Base-by-base conservation (phyloP, 495 filamentous ascomycete species). In the Xylaria curta region DNA sequence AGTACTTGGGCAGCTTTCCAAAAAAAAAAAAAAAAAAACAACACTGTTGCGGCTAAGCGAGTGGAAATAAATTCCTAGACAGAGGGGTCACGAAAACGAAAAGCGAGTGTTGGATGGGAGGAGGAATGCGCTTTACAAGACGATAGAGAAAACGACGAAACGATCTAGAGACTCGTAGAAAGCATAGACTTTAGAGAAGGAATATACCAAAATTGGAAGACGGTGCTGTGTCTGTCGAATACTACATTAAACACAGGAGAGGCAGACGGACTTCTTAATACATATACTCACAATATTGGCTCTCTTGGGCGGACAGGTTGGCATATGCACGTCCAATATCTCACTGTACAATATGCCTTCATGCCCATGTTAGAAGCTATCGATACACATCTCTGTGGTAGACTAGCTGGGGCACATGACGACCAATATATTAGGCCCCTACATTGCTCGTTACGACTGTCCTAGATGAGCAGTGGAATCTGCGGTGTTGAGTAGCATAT, bases 391-490 rank as follows among this genome's bases (percentile, higher is more conserved):
- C 47, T 24, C 4, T 38, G 31, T 56, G 19, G 10, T 13, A 12
- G 10, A 51, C 10, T 31, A 19, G n/a, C 17, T 17, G 21, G 42
- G 33, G 6, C 19, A 17, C 1, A 12, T 9, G 10, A 40, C 1
- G 19, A 49, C 9, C 49, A 31, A 68, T 68, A 40, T 59, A 68
- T 68, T 8, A 40, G 36, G 53, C 33, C 65, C 65, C 66, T 68
- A 36, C 66, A 68, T 68, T 10, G 38, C 66, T 60, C 53, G n/a
- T 8, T n/a, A n/a, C n/a, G n/a, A n/a, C n/a, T n/a, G n/a, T n/a
- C 1, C 61, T 15, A 33, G 49, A 21, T 2, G 4, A n/a, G 53
- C 21, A 17, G 8, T 40, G 66, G 40, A 60, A 68, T 47, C 59
- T 68, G 53, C 9, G n/a, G 40, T 40, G 53, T 33, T 68, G 1